Base-by-base conservation (phyloP, 2,329 filamentous ascomycete genomes). In the Ascocoryne sarcoides region DNA sequence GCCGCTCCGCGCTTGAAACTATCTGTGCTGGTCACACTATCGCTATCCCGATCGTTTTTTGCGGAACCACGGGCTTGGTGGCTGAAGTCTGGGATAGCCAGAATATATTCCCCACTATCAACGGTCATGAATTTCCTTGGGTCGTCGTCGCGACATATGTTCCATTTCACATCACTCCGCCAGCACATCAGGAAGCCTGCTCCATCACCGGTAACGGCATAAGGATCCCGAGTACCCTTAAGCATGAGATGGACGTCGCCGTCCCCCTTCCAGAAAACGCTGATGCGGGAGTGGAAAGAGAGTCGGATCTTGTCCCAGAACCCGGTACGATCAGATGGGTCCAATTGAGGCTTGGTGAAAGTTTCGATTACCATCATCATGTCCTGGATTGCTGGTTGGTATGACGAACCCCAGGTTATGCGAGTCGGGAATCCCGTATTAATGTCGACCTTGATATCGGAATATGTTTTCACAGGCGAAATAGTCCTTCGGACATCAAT, bases 341-440 rank as follows among this genome's bases (percentile, higher is more conserved):
- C 93, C 19, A 95, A 71, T 48, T 90, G 89, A 5, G 90, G 87
- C 59, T 98, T 98, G 1, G 90, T 95, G 60, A 98, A 96, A 2
- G 85, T 90, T 63, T 98, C 92, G 46, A 98, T 84, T 18, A 89
- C 89, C 75, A 96, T 95, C 92, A 98, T 98, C 84, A 96, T 95
- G 58, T 98, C 93, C 61, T 98, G 92, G 36, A 98, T 90, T 1
- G 90, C 90, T 19, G 93, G 92, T 57, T 98, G 93, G 57, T 96
- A 98, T 2, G 89, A 95, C 33, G 92, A 89, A 5, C 89, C 89
- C 93, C 92, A 98, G 0, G 90, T 95, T 39, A 98, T 90, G 32
- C 85, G 79, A 0, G 92, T 98, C 2, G 93, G 86, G 43, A 90
- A 77, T 39, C 82, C 84, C 2, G 90, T 95, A 61, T 96, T 95